Percentiles rank a stretch among this genome's conserved stretches.
phyloP scores from a whole-genome alignment of 2,329 filamentous ascomycete species.

The Trichoderma guizhouense region DNA sequence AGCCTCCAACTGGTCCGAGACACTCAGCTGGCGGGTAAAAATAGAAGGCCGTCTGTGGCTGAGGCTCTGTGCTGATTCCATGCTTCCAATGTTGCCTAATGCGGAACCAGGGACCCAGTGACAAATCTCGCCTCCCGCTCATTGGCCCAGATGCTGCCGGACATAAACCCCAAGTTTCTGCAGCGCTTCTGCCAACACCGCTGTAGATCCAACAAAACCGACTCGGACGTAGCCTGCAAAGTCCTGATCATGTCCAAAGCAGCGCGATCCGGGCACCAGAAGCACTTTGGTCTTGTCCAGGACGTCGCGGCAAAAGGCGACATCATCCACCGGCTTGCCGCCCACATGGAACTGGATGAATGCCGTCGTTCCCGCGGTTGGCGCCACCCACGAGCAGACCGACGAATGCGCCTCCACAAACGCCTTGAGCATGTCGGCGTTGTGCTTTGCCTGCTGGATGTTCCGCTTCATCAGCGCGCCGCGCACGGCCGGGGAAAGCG shows the following conservation, averaged over 20 bases:
- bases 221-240: constrained; percentile 75
- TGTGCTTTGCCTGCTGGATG: constrained; percentile 59
- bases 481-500: constrained; percentile 53
- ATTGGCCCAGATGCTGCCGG: background rate
- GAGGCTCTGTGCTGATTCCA: background rate
- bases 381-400: constrained; percentile 67
- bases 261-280: constrained; percentile 68
- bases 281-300: constrained; percentile 68
- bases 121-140: background rate
- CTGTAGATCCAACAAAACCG: constrained; percentile 70
- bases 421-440: constrained; percentile 61
- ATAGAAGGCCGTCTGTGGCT: background rate
- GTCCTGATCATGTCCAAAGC: constrained; percentile 65
- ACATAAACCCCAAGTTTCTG: constrained; percentile 45
- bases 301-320: constrained; percentile 66
- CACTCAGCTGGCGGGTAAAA: background rate
- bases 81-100: background rate
- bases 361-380: constrained; percentile 74
- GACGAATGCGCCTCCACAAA: constrained; percentile 65
- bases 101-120: background rate
- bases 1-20: background rate
- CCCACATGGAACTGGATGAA: constrained; percentile 67
- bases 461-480: constrained; percentile 52
- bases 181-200: constrained; percentile 64
- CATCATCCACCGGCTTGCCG: constrained; percentile 64